These are phyloP conservation scores for Davidsoniella australis DNA, from an alignment of 2,329 filamentous ascomycete species.

Conservation along the genomic window DNA sequence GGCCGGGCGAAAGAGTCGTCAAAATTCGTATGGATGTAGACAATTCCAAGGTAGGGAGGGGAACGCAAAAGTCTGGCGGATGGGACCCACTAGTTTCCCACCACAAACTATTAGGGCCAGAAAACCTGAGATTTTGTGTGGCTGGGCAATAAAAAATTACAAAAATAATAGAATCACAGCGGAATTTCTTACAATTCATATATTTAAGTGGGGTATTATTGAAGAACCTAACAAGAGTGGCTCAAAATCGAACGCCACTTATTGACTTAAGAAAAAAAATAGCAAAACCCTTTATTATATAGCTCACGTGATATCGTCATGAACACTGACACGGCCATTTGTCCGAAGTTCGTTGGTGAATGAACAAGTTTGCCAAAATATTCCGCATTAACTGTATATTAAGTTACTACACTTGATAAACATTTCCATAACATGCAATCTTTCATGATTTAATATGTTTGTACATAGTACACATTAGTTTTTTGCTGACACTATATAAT, in stretches of 20 bases:
- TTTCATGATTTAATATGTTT: too few species aligned
- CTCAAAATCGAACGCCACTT: slow-evolving; percentile 1
- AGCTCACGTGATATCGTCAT: too few species aligned
- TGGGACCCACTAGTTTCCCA: slow-evolving; percentile 12
- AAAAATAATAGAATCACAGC: background rate
- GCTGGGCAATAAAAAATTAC: background rate
- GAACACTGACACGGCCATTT: too few species aligned
- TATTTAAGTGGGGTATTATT: background rate
- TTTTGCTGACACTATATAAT: too few species aligned
- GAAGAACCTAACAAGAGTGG: too few species aligned
- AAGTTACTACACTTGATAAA: too few species aligned
- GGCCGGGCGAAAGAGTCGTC: slow-evolving; percentile 11
- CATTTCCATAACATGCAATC: too few species aligned
- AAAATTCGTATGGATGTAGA: slow-evolving; percentile 9
- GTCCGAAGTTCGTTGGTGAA: too few species aligned
- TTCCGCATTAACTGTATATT: too few species aligned
- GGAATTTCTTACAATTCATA: background rate
- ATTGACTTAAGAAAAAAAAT: background rate
- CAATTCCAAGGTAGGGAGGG: slow-evolving; percentile 10
- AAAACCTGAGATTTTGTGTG: slow-evolving; percentile 11
- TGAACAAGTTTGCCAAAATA: too few species aligned
- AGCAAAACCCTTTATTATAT: too few species aligned
- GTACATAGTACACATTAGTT: too few species aligned
- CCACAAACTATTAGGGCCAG: slow-evolving; percentile 13
- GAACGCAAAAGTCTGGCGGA: slow-evolving; percentile 13